phyloP scores from a whole-genome alignment of 495 filamentous ascomycete genomes.

The Xylaria venustula region DNA sequence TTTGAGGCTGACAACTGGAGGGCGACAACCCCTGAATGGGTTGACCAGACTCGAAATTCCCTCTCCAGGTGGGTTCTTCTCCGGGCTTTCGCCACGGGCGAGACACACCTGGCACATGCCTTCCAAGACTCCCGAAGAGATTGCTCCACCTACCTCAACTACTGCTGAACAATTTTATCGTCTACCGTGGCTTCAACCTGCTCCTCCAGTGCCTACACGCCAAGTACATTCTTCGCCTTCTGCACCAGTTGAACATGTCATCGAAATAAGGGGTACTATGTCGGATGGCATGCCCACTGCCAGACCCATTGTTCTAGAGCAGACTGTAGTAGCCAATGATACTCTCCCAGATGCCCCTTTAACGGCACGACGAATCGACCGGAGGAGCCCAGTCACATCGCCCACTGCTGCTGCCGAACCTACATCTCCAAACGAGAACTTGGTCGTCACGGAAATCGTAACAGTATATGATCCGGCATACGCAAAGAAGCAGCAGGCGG shows the following conservation, averaged over 20 bases:
- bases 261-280: conserved; percentile 56
- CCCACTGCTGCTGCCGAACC: conserved; percentile 33
- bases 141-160: conserved; percentile 66
- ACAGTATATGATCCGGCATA: conserved; percentile 72
- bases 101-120: conserved; percentile 73
- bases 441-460: conserved; percentile 52
- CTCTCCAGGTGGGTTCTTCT: conserved; percentile 88
- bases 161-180: conserved; percentile 84
- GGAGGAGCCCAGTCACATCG: conserved; percentile 31
- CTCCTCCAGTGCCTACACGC: conserved; percentile 30
- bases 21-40: conserved; percentile 48
- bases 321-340: conserved; percentile 19
- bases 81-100: conserved; percentile 67
- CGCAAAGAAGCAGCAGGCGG: conserved; percentile 61
- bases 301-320: conserved; percentile 36
- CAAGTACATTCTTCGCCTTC: conserved; percentile 36
- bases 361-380: conserved; percentile 26
- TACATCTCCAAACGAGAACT: conserved; percentile 39
- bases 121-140: conserved; percentile 39
- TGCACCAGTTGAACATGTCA: conserved; percentile 62
- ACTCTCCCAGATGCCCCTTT: conserved; percentile 21
- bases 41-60: conserved; percentile 77
- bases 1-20: conserved; percentile 34
- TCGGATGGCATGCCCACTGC: conserved; percentile 69
- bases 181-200: conserved; percentile 59